Conservation (phyloP, 2,329 filamentous ascomycete genomes). For the Penicillium digitatum region DNA sequence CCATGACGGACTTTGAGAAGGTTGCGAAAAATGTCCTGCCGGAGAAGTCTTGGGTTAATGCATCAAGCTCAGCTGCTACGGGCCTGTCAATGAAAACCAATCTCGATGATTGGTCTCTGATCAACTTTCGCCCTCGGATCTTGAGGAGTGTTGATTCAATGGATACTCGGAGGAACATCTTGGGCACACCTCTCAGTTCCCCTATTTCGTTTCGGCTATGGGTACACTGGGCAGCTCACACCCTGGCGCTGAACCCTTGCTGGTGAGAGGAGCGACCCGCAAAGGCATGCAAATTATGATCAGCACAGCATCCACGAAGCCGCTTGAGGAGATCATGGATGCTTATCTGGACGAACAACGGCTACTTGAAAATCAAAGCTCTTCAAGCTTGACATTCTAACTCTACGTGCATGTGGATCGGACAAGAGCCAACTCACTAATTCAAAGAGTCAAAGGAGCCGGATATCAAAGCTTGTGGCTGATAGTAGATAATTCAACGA, state of each 20-base stretch:
- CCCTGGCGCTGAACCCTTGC: conserved; percentile 14
- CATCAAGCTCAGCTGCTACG: conserved; percentile 16
- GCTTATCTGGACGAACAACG: conserved; percentile 14
- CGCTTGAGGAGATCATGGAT: conserved; percentile 18
- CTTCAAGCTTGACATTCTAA: conserved; percentile 16
- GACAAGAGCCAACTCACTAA: conserved; percentile 10
- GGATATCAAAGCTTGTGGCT: conserved; percentile 19
- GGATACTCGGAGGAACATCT: conserved; percentile 11
- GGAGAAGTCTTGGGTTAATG: conserved; percentile 20
- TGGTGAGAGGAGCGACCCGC: conserved; percentile 13
- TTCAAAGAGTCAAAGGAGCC: conserved; percentile 14
- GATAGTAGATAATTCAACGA: conserved; percentile 17
- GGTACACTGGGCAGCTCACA: conserved; percentile 16
- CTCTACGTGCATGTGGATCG: conserved; percentile 16
- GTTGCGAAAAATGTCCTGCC: conserved; percentile 14
- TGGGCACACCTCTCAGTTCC: conserved; percentile 12
- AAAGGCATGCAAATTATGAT: conserved; percentile 17
- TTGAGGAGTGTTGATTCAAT: conserved; percentile 15
- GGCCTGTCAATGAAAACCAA: conserved; percentile 16
- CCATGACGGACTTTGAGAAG: conserved; percentile 13
- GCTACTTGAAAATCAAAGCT: conserved; percentile 10
- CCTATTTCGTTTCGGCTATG: conserved; percentile 18
- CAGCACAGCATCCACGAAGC: conserved; percentile 17
- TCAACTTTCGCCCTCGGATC: conserved; percentile 20
- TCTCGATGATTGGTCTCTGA: conserved; percentile 17